Percentiles rank a stretch among this genome's conserved stretches.
Conservation (phyloP, 2,329 filamentous ascomycete species). For the Colletotrichum somersetense region DNA sequence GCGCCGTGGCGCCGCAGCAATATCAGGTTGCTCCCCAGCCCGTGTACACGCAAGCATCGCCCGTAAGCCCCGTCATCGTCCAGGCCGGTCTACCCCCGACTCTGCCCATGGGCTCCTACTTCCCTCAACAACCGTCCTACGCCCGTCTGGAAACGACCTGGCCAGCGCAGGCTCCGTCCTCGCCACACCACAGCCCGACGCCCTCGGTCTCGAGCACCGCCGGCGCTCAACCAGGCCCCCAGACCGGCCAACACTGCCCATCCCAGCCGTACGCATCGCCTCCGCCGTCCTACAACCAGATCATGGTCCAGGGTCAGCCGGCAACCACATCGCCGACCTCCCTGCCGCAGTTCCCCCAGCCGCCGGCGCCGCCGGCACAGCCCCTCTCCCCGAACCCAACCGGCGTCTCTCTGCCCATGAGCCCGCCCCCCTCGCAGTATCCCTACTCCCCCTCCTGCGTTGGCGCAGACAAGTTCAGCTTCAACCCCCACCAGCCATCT, state of each 20-base stretch:
- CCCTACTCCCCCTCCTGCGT: slow-evolving; percentile 27
- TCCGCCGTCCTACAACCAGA: slow-evolving; percentile 33
- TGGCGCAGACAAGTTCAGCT: not conserved
- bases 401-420: slow-evolving; percentile 5
- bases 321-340: slow-evolving; percentile 13
- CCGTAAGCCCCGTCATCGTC: slow-evolving; percentile 18
- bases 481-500: not conserved
- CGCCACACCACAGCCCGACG: slow-evolving; percentile 24
- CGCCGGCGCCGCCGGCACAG: not conserved
- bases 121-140: slow-evolving; percentile 36
- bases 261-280: slow-evolving; percentile 22
- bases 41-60: not conserved
- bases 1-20: not conserved
- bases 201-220: slow-evolving; percentile 16
- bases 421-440: slow-evolving; percentile 15
- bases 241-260: slow-evolving; percentile 10
- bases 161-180: not conserved
- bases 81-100: slow-evolving; percentile 31
- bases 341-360: slow-evolving; percentile 14
- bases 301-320: not conserved
- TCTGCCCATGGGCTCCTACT: slow-evolving; percentile 30
- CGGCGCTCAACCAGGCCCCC: not conserved
- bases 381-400: slow-evolving; percentile 23
- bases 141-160: not conserved
- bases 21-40: slow-evolving; percentile 1